Percentiles rank a stretch among this genome's conserved stretches.
Conservation (phyloP, 495 filamentous ascomycete species). For the Aspergillus conjunctus region DNA sequence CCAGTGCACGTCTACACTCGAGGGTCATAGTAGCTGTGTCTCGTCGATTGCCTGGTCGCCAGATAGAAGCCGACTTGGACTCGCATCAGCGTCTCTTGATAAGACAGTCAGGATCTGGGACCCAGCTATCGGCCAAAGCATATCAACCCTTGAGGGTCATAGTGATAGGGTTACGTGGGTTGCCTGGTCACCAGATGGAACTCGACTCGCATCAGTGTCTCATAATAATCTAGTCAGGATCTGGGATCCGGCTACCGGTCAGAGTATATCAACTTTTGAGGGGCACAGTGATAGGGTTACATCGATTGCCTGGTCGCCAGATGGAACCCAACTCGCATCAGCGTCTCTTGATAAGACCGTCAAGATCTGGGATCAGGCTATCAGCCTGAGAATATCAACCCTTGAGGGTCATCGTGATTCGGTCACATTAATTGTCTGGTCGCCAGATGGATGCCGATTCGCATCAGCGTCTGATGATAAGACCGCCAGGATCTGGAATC, state of each 20-base stretch:
- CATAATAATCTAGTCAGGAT: conserved; percentile 23
- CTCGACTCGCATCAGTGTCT: conserved; percentile 28
- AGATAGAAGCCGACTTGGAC: neutral
- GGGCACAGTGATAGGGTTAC: conserved; percentile 15
- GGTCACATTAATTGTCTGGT: conserved; percentile 26
- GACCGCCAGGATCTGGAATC: conserved; percentile 37
- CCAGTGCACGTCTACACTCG: too few relatives aligned
- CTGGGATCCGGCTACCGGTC: conserved; percentile 28
- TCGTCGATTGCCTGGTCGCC: too few relatives aligned
- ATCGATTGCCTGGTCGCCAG: conserved; percentile 18
- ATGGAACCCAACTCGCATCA: conserved; percentile 27
- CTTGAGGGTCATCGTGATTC: conserved; percentile 28
- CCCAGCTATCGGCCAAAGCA: too few relatives aligned
- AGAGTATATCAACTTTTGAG: conserved; percentile 27
- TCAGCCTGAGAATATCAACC: conserved; percentile 27
- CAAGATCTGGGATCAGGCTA: conserved; percentile 31
- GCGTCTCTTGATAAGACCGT: conserved; percentile 22
- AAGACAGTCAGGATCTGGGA: too few relatives aligned
- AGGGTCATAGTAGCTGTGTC: too few relatives aligned
- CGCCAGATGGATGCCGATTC: conserved; percentile 24
- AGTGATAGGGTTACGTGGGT: too few relatives aligned
- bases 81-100: neutral
- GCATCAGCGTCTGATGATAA: conserved; percentile 28
- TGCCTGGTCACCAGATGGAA: too few relatives aligned
- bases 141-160: too few relatives aligned